phyloP scores from a whole-genome alignment of 106 monocot species.

The Dendrobium officinale region DNA sequence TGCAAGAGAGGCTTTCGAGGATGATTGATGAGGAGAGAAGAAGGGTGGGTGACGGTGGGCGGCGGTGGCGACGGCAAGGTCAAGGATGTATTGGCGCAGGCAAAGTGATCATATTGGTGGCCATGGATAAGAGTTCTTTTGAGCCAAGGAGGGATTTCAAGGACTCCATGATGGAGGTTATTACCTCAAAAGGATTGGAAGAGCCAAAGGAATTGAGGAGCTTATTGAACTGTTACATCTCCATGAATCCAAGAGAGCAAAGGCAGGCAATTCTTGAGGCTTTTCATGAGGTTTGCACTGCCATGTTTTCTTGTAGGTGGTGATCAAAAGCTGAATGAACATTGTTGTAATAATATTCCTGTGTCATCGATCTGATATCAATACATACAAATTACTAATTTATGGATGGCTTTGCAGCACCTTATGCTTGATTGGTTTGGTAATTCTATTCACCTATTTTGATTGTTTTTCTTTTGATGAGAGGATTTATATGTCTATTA shows the following conservation, averaged over 20 bases:
- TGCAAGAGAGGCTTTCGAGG: constrained; percentile 38
- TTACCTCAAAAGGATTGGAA: constrained; percentile 34
- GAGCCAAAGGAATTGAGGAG: constrained; percentile 43
- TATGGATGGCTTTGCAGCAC: too few species aligned
- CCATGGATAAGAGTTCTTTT: constrained; percentile 28
- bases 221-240: constrained; percentile 55
- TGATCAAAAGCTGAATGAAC: background rate
- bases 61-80: background rate
- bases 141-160: constrained; percentile 41
- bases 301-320: constrained; percentile 18
- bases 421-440: too few species aligned
- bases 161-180: constrained; percentile 49
- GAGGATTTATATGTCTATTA: too few species aligned
- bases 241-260: constrained; percentile 43
- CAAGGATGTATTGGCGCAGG: background rate
- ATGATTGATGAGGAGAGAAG: constrained; percentile 16
- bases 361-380: too few species aligned
- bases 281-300: constrained; percentile 55
- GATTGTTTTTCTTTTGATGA: too few species aligned
- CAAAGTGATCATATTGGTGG: constrained; percentile 30
- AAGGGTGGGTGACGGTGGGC: too few species aligned
- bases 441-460: too few species aligned
- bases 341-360: background rate
- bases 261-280: constrained; percentile 48
- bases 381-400: too few species aligned